A percentile compares a stretch with the other conserved stretches of the same genome.
These are phyloP conservation scores for Elaeis oleifera DNA, from an alignment of 202 grass and related monocot genomes.

Conservation along the genomic window DNA sequence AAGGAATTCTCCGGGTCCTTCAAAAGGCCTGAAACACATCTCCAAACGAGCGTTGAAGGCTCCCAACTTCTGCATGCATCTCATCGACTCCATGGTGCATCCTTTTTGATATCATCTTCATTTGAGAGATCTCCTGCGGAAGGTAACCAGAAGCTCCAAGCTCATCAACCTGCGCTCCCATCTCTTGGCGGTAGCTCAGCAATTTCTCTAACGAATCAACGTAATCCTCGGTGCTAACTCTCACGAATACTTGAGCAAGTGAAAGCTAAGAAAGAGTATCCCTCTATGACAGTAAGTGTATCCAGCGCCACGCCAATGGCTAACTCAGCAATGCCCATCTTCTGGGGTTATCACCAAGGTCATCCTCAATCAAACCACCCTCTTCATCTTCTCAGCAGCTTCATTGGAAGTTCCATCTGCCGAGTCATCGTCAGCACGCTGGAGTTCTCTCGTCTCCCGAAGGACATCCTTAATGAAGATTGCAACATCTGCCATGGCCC, in stretches of 20 bases:
- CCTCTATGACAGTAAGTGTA: constrained; percentile 55
- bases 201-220: constrained; percentile 76
- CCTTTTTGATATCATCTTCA: constrained; percentile 37
- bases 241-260: constrained; percentile 49
- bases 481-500: constrained; percentile 64
- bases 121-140: constrained; percentile 57
- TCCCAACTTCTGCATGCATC: constrained; percentile 42
- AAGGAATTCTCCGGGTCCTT: constrained; percentile 50
- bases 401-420: constrained; percentile 37
- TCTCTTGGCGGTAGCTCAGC: constrained; percentile 47
- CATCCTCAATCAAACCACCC: constrained; percentile 22
- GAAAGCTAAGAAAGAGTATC: constrained; percentile 56
- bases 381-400: constrained; percentile 33
- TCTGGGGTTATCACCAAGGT: constrained; percentile 60
- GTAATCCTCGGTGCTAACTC: constrained; percentile 26
- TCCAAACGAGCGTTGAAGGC: constrained; percentile 35
- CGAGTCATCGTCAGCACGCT: constrained; percentile 23
- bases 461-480: constrained; percentile 72
- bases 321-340: constrained; percentile 48
- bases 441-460: constrained; percentile 71
- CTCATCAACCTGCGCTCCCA: constrained; percentile 60
- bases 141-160: constrained; percentile 67
- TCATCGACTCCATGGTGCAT: constrained; percentile 19
- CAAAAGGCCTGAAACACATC: constrained; percentile 32
- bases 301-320: constrained; percentile 40